A percentile compares a stretch with the other conserved stretches of the same genome.
Conservation (phyloP, 1,284 basidiomycete species). For the Ustilago shanxiensis region DNA sequence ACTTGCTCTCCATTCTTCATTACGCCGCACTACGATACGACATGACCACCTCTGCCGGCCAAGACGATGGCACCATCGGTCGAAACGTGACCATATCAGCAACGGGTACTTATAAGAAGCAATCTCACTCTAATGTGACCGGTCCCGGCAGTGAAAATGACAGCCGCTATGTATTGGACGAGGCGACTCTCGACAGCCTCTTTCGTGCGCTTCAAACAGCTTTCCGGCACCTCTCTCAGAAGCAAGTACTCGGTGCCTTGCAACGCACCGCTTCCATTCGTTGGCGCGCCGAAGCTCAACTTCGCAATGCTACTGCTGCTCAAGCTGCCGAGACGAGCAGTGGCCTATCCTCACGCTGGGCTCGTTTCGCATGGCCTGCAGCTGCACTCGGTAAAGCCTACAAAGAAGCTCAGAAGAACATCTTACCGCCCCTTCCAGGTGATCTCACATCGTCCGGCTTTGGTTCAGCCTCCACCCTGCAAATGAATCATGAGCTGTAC, state of each 20-base stretch:
- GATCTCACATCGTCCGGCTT: slow-evolving; percentile 13
- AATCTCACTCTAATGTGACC: slow-evolving; percentile 3
- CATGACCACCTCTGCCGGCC: background rate
- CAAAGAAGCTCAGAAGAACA: slow-evolving; percentile 44
- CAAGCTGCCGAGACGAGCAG: slow-evolving; percentile 34
- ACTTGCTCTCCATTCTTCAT: slow-evolving; percentile 46
- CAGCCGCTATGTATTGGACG: slow-evolving; percentile 31
- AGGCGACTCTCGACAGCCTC: slow-evolving; percentile 44
- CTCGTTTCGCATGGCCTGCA: slow-evolving; percentile 53
- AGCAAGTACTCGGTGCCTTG: slow-evolving; percentile 46
- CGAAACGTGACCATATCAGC: slow-evolving; percentile 29
- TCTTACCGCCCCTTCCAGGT: slow-evolving; percentile 18
- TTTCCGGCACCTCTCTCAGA: slow-evolving; percentile 48
- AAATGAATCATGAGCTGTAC: slow-evolving; percentile 19
- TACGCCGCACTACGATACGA: slow-evolving; percentile 41
- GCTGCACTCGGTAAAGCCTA: slow-evolving; percentile 52
- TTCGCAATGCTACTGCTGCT: slow-evolving; percentile 44
- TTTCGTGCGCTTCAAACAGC: slow-evolving; percentile 34
- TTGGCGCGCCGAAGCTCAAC: slow-evolving; percentile 60
- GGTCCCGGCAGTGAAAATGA: background rate
- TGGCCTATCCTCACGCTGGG: slow-evolving; percentile 38
- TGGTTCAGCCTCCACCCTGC: slow-evolving; percentile 8
- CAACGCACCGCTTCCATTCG: slow-evolving; percentile 60
- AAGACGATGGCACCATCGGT: slow-evolving; percentile 26
- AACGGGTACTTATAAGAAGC: slow-evolving; percentile 43